Percentiles rank a stretch among this genome's conserved stretches.
Conservation (phyloP, 1,284 basidiomycete genomes). For the Apiotrichum gracile region DNA sequence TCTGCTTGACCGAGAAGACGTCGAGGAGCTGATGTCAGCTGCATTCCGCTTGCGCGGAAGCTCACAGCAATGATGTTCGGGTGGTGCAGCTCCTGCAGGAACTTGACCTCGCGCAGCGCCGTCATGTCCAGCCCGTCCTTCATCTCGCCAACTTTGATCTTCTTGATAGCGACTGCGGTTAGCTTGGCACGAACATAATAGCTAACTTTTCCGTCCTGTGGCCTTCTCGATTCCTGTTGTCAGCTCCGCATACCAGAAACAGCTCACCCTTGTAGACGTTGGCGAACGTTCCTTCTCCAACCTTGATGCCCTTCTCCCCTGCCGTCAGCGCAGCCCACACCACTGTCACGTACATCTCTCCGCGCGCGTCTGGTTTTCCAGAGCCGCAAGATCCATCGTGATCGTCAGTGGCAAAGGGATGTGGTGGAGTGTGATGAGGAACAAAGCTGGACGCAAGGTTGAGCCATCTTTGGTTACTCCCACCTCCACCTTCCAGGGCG, state of each 20-base stretch:
- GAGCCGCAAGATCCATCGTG: slow-evolving; percentile 40
- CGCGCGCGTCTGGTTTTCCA: slow-evolving; percentile 35
- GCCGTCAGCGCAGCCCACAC: slow-evolving; percentile 1
- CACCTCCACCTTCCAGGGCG: no score
- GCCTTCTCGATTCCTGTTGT: slow-evolving; percentile 29
- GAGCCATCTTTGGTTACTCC: no score
- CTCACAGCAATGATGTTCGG: slow-evolving; percentile 88
- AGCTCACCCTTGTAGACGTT: slow-evolving; percentile 83
- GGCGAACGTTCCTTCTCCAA: slow-evolving; percentile 95
- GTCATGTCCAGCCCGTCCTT: slow-evolving; percentile 99
- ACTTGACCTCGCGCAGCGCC: slow-evolving; percentile 96
- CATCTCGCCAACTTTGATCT: slow-evolving; percentile 93
- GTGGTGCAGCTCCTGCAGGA: slow-evolving; percentile 86
- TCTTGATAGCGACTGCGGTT: slow-evolving; percentile 90
- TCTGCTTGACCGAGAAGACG: slow-evolving; percentile 93
- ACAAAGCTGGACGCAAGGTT: not conserved
- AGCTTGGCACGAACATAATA: slow-evolving; percentile 47
- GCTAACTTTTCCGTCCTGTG: slow-evolving; percentile 34
- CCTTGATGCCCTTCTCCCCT: slow-evolving; percentile 68
- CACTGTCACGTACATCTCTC: slow-evolving; percentile 26
- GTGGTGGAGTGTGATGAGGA: not conserved
- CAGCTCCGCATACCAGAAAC: not conserved
- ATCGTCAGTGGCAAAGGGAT: not conserved
- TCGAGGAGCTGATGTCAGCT: slow-evolving; percentile 67
- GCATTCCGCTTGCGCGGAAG: not conserved